A percentile compares a stretch with the other conserved stretches of the same genome.
Evolutionary conservation across 2,329 filamentous ascomycete genomes (phyloP).

Genomic region (Cercospora zeae-maydis): DNA sequence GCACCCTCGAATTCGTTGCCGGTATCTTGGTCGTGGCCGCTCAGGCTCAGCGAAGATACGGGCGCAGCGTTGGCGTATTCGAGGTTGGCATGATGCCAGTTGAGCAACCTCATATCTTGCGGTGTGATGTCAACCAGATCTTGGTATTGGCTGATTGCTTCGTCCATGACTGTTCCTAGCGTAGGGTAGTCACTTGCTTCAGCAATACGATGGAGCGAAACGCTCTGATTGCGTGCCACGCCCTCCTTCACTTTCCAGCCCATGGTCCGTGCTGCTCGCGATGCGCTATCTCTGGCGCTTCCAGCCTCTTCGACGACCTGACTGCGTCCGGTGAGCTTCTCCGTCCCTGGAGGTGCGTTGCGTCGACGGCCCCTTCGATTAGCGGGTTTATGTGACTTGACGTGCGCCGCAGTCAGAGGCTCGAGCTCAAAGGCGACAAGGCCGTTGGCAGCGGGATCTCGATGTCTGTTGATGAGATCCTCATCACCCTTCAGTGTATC

Average conservation of each 20-base stretch:
- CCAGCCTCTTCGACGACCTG: conserved; percentile 69
- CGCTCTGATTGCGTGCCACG: conserved; percentile 51
- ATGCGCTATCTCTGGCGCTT: conserved; percentile 67
- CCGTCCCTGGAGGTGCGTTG: conserved; percentile 51
- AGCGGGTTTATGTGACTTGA: conserved; percentile 32
- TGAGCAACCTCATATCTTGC: conserved; percentile 84
- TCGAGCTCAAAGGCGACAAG: conserved; percentile 33
- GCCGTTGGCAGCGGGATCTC: conserved; percentile 58
- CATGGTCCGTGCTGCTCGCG: conserved; percentile 72
- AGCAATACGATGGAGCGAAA: conserved; percentile 66
- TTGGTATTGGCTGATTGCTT: conserved; percentile 85
- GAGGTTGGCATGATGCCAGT: conserved; percentile 97
- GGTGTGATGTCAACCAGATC: conserved; percentile 75
- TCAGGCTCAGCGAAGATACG: conserved; percentile 79
- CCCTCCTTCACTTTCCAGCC: conserved; percentile 74
- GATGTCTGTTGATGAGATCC: conserved; percentile 74
- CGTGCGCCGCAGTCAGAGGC: conserved; percentile 31
- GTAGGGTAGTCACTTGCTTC: conserved; percentile 63
- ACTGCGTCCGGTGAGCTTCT: conserved; percentile 66
- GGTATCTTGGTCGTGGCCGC: conserved; percentile 93
- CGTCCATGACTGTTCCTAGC: conserved; percentile 85
- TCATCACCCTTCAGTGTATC: conserved; percentile 78
- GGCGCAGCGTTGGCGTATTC: conserved; percentile 96
- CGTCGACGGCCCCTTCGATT: conserved; percentile 34
- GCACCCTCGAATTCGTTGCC: conserved; percentile 96